Evolutionary conservation across 208 protist species (phyloP), one percentile per base, ranked within the genome.

Genomic region (Leishmania braziliensis): DNA sequence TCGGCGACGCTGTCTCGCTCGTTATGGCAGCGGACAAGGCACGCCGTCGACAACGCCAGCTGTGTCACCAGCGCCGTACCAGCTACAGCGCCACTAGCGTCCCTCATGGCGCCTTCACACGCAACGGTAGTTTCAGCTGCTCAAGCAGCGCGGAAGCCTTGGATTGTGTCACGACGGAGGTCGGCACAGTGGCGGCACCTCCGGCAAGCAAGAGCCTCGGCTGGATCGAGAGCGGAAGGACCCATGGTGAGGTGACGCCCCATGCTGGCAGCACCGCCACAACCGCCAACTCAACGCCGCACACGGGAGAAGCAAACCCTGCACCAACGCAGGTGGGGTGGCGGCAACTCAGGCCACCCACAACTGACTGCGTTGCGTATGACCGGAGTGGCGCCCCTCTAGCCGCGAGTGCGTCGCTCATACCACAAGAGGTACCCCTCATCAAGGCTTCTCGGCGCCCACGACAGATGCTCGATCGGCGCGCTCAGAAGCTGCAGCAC

Each of bases 21-120:
- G 72, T 85, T 43, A 81, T 85, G 82, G 82, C 63, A 75, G 82
- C 77, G 14, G 82, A 79, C 50, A 70, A 70, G 54, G 62, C 66
- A 18, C 82, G 77, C 1, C 77, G 82, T 8, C 73, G 53, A 33
- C 58, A 69, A 39, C 54, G 60, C 39, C 74, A 60, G 74, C 79
- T 33, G 3, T 54, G 16, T 20, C 74, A 68, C 43, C 70, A 50
- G 8, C 60, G 62, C 51, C 58, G n/a, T 46, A 1, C 53, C 62
- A 58, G 54, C 54, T 26, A 26, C 54, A n/a, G 54, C 65, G 26
- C n/a, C 69, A 9, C 39, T 26, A 76, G 75, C 74, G 33, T 58
- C 75, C 66, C 69, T 33, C 29, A 29, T 48, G 71, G 43, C 62
- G 39, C 16, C 75, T 33, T 50, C 10, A 20, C 43, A 60, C 72